Base-by-base conservation (phyloP, 306 rosid species). In the Rosa rugosa region DNA sequence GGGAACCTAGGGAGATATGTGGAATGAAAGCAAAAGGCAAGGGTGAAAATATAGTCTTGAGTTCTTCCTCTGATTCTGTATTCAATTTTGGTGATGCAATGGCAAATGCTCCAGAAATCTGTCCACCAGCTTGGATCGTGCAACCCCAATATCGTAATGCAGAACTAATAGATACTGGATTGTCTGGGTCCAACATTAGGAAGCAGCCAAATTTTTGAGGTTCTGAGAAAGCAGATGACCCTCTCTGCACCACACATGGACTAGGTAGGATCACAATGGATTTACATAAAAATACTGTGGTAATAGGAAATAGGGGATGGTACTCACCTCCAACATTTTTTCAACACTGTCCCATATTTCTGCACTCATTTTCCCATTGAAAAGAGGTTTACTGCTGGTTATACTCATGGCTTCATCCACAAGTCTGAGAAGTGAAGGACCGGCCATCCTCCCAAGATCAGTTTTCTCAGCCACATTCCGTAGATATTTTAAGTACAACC, bases 101-200 rank as follows among this genome's bases (percentile, higher is more conserved):
- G 5, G 90, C 94, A 72, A 95, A 80, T 64, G 97, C 97, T 53
- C 97, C 97, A 12, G 92, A 91, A 80, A 88, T 87, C 81, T 81
- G 92, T 81, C 91, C 89, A 77, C 97, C 97, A 64, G 99, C 91
- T 88, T 95, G 99, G 82, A 95, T 88, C 20, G 91, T 75, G 80
- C 98, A 91, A 40, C 99, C 99, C 99, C 99, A 95, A 75, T 95
- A 93, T 53, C 98, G 91, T 72, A 86, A 80, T 6, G 99, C 99
- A 73, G 94, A 87, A 77, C 77, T 79, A 40, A 91, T 81, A 6
- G 96, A 91, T 72, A 84, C 85, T 36, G 86, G 91, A 82, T 83
- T 86, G 78, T 83, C 85, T 6, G 97, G 94, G 85, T 92, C 90
- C 89, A 92, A 88, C 82, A 88, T 92, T 75, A 95, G 88, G 79